A percentile compares a stretch with the other conserved stretches of the same genome.
Conservation (phyloP, 192 early-diverging fungal species). For the Umbelopsis vinacea region DNA sequence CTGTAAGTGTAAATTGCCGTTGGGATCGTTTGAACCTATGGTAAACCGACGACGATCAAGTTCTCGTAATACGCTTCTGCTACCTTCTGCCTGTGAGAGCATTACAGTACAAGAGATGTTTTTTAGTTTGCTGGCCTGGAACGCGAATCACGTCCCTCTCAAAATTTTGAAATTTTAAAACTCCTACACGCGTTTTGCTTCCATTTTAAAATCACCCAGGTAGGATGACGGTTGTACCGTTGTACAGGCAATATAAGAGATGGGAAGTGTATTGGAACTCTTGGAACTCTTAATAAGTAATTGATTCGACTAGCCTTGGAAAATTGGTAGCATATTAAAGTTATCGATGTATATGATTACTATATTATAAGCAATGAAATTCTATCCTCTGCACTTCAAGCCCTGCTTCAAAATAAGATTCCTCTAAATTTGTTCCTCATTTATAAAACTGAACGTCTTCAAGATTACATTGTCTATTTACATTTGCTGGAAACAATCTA, state of each 20-base stretch:
- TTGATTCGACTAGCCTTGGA: no score
- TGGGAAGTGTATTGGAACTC: no score
- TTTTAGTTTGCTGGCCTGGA: not conserved
- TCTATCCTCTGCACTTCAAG: no score
- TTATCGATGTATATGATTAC: no score
- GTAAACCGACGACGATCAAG: conserved; percentile 12
- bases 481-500: conserved; percentile 31
- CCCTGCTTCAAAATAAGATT: no score
- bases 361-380: no score
- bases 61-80: conserved; percentile 7
- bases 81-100: conserved; percentile 18
- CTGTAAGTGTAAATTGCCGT: not conserved
- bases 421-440: no score
- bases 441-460: no score
- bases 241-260: no score
- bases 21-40: not conserved
- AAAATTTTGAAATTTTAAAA: conserved; percentile 2
- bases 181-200: conserved; percentile 20
- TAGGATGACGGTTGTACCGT: no score
- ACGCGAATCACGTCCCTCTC: not conserved
- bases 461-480: conserved; percentile 28
- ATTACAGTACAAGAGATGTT: not conserved
- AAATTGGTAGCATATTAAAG: no score
- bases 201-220: not conserved
- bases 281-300: no score